Evolutionary conservation across 2,329 filamentous ascomycete genomes (phyloP).

Genomic region (Whalleya microplaca): DNA sequence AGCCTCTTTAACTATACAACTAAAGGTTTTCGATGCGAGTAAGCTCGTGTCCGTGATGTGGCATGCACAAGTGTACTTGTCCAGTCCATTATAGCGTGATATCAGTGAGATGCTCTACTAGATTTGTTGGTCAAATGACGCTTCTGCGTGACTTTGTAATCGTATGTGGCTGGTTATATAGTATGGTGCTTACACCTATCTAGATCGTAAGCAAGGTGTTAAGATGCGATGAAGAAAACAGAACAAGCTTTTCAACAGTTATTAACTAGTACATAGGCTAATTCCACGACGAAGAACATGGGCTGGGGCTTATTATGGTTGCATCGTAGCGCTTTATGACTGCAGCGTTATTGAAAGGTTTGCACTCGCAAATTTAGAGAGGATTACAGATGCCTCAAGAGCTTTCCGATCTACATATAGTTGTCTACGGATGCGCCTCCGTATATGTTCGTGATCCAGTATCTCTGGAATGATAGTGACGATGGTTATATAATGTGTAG

Average conservation of each 20-base stretch:
- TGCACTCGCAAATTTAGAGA: too few species aligned
- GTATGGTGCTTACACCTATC: neutral
- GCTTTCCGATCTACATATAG: too few species aligned
- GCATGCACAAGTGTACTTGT: neutral
- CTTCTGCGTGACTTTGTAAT: neutral
- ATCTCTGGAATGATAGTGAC: too few species aligned
- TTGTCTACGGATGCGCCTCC: too few species aligned
- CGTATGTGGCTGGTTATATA: neutral
- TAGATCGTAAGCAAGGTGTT: neutral
- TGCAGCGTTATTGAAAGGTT: too few species aligned
- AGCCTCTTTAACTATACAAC: neutral
- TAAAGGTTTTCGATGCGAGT: neutral
- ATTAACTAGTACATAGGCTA: too few species aligned
- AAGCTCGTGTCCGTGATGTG: neutral
- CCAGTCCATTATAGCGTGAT: neutral
- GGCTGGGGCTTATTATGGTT: too few species aligned
- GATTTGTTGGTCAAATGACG: neutral
- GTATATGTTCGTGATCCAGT: too few species aligned
- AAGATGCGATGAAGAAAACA: neutral
- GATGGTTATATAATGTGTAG: too few species aligned
- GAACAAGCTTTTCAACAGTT: neutral
- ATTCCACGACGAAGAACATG: too few species aligned
- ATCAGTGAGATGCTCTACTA: neutral
- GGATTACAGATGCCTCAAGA: too few species aligned
- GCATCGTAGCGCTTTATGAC: too few species aligned